Percentiles rank a stretch among this genome's conserved stretches.
Conservation (phyloP, 805 yeast genomes). For the Lipomyces sp. region DNA sequence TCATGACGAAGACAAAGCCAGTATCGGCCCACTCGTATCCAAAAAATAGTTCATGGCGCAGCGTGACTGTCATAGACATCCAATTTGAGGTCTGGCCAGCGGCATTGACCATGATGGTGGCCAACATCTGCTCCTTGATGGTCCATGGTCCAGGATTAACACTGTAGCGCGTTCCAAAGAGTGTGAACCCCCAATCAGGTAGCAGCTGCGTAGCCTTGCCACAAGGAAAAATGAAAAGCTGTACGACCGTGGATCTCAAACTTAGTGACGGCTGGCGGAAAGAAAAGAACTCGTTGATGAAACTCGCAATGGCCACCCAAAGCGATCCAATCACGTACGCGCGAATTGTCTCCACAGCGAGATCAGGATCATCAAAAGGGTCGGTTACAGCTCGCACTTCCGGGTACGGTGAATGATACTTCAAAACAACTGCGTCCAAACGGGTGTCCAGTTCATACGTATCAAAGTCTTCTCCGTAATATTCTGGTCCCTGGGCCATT, state of each 20-base stretch:
- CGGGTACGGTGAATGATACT: slow-evolving; percentile 57
- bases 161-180: slow-evolving; percentile 40
- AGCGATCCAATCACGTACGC: slow-evolving; percentile 51
- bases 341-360: slow-evolving; percentile 53
- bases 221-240: slow-evolving; percentile 60
- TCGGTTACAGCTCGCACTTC: slow-evolving; percentile 64
- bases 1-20: slow-evolving; percentile 53
- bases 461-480: slow-evolving; percentile 2
- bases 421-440: slow-evolving; percentile 43
- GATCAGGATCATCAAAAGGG: slow-evolving; percentile 49
- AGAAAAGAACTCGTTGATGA: slow-evolving; percentile 56
- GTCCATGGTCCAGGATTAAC: slow-evolving; percentile 66
- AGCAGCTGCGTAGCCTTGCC: slow-evolving; percentile 42
- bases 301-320: slow-evolving; percentile 56
- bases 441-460: slow-evolving; percentile 11
- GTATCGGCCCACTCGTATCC: slow-evolving; percentile 36
- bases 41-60: slow-evolving; percentile 6
- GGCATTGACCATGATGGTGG: slow-evolving; percentile 43
- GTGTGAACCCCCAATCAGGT: slow-evolving; percentile 24
- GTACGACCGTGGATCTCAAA: slow-evolving; percentile 59
- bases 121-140: slow-evolving; percentile 62
- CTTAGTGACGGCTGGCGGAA: slow-evolving; percentile 54
- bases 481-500: slow-evolving; percentile 5
- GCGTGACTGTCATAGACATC: slow-evolving; percentile 1
- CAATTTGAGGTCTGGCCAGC: slow-evolving; percentile 10